Percentiles rank a stretch among this genome's conserved stretches.
phyloP scores from a whole-genome alignment of 345 rosid genomes.

The Clarkia xantiana region DNA sequence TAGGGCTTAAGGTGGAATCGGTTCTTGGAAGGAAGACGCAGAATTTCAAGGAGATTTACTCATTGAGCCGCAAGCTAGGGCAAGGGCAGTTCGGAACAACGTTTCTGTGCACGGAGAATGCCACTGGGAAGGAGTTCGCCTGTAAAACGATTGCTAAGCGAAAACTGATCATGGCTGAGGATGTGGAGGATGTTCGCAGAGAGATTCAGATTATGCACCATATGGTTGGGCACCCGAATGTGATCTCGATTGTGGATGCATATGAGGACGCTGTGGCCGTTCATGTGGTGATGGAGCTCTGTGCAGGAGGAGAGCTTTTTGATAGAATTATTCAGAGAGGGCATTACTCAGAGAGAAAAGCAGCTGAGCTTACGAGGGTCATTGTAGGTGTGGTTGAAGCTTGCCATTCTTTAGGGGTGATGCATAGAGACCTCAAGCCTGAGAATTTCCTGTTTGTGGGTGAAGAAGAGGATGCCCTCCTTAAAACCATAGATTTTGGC shows the following conservation, averaged over 20 bases:
- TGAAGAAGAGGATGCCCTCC: slow-evolving; percentile 57
- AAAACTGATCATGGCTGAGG: slow-evolving; percentile 53
- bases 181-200: slow-evolving; percentile 85
- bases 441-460: slow-evolving; percentile 77
- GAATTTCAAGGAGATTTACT: slow-evolving; percentile 60
- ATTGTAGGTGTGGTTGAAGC: slow-evolving; percentile 83
- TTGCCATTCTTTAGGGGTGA: slow-evolving; percentile 90
- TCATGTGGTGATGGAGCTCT: slow-evolving; percentile 84
- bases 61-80: slow-evolving; percentile 78
- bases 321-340: slow-evolving; percentile 89
- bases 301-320: slow-evolving; percentile 88
- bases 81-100: slow-evolving; percentile 98
- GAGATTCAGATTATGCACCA: slow-evolving; percentile 98
- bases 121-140: slow-evolving; percentile 49
- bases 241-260: slow-evolving; percentile 66
- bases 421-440: slow-evolving; percentile 96
- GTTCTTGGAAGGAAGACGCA: slow-evolving; percentile 73
- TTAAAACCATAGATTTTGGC: slow-evolving; percentile 87
- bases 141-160: slow-evolving; percentile 82
- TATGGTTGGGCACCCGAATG: slow-evolving; percentile 78
- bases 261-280: slow-evolving; percentile 87
- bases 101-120: slow-evolving; percentile 60
- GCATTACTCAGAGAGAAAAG: slow-evolving; percentile 71
- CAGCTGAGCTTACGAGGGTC: slow-evolving; percentile 67
- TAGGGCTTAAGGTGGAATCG: slow-evolving; percentile 49